Percentiles rank a stretch among this genome's conserved stretches.
Evolutionary conservation across 2,329 filamentous ascomycete species (phyloP).

Genomic region (Nannizziopsis arthrosporioides): DNA sequence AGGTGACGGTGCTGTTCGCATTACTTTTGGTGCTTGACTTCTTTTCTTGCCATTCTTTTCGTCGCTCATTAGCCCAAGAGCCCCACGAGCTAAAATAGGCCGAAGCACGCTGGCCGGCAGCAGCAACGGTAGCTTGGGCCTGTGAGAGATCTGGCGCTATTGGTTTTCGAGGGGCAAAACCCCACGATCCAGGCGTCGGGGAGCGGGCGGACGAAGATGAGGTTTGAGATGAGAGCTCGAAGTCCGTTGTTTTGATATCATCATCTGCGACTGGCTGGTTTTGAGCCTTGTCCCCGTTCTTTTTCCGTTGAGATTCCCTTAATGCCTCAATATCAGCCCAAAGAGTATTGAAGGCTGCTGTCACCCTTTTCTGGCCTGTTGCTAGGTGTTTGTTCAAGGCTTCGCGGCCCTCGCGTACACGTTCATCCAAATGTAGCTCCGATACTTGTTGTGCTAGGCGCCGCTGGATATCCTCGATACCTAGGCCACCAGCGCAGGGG

Average conservation of each 20-base stretch:
- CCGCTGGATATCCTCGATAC: constrained; percentile 87
- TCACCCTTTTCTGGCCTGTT: constrained; percentile 77
- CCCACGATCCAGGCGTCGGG: constrained; percentile 18
- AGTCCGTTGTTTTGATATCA: constrained; percentile 20
- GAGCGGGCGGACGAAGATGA: constrained; percentile 18
- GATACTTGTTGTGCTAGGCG: constrained; percentile 83
- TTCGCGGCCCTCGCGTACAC: constrained; percentile 70
- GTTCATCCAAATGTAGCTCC: constrained; percentile 85
- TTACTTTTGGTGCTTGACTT: constrained; percentile 16
- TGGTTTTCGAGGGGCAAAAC: constrained; percentile 24
- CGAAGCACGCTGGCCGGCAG: constrained; percentile 45
- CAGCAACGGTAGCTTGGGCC: constrained; percentile 44
- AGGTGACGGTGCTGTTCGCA: constrained; percentile 5
- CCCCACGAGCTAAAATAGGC: constrained; percentile 55
- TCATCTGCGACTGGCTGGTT: constrained; percentile 17
- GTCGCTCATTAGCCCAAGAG: constrained; percentile 44
- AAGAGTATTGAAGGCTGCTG: constrained; percentile 71
- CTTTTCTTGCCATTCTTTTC: constrained; percentile 37
- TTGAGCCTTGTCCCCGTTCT: constrained; percentile 26
- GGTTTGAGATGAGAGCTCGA: constrained; percentile 19
- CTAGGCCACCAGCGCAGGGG: constrained; percentile 82
- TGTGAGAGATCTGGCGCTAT: constrained; percentile 40
- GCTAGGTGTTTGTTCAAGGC: constrained; percentile 80
- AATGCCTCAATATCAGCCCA: constrained; percentile 82
- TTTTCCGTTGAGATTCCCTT: constrained; percentile 58